phyloP scores from a whole-genome alignment of 83 land plant species.

The Diphasiastrum complanatum region DNA sequence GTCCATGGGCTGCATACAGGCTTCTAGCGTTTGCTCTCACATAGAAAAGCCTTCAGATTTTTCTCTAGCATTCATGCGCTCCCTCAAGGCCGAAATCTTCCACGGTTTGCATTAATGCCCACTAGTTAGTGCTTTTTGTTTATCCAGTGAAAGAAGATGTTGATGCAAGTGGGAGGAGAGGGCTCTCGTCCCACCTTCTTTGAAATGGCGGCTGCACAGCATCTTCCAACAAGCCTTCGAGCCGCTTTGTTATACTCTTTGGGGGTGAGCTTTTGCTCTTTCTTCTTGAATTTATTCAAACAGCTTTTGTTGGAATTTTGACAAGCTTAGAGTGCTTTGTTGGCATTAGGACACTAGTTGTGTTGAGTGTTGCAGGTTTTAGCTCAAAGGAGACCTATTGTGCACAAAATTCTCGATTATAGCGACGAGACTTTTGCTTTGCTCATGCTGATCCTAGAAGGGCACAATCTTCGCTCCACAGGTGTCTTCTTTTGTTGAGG shows the following conservation, averaged over 20 bases:
- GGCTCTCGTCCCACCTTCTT: slow-evolving; percentile 42
- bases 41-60: no score
- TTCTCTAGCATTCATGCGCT: no score
- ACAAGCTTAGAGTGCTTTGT: background rate
- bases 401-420: slow-evolving; percentile 83
- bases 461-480: slow-evolving; percentile 76
- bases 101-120: no score
- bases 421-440: slow-evolving; percentile 90
- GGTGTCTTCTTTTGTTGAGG: slow-evolving; percentile 35
- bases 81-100: no score
- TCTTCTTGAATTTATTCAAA: background rate
- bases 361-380: slow-evolving; percentile 62
- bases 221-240: slow-evolving; percentile 34
- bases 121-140: no score
- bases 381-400: slow-evolving; percentile 78
- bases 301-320: background rate
- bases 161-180: slow-evolving; percentile 46
- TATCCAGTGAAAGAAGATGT: no score
- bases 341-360: background rate
- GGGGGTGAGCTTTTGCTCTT: slow-evolving; percentile 24
- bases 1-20: no score
- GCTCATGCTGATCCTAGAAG: slow-evolving; percentile 84
- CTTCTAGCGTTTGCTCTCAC: no score
- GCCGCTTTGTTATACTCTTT: slow-evolving; percentile 35
- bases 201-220: slow-evolving; percentile 40